phyloP scores from a whole-genome alignment of 192 early-diverging fungal species.

The Linnemannia schmuckeri region DNA sequence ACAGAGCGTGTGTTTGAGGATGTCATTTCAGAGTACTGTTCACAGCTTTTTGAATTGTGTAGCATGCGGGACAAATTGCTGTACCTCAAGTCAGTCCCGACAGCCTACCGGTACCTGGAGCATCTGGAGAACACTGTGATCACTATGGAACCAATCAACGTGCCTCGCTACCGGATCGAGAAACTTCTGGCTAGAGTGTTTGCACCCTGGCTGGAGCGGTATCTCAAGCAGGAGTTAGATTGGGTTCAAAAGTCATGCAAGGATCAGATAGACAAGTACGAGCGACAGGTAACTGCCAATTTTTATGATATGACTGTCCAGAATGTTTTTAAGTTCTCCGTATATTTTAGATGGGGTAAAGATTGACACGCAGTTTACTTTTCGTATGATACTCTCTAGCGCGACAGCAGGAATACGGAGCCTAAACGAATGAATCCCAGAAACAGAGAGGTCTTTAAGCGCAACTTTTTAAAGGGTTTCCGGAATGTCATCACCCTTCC shows the following conservation, averaged over 20 bases:
- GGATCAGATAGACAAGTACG: conserved; percentile 76
- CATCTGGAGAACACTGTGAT: conserved; percentile 65
- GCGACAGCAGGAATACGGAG: conserved; percentile 28
- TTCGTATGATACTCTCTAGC: not conserved
- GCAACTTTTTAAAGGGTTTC: conserved; percentile 68
- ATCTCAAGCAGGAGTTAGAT: conserved; percentile 76
- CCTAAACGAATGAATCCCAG: conserved; percentile 52
- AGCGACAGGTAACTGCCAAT: conserved; percentile 64
- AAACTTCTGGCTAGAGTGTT: conserved; percentile 71
- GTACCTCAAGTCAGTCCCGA: conserved; percentile 79
- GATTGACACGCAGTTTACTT: not conserved
- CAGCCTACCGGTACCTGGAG: conserved; percentile 68
- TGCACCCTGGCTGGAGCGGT: conserved; percentile 75
- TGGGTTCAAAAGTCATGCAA: conserved; percentile 70
- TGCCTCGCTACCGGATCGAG: conserved; percentile 59
- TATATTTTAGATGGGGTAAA: not conserved
- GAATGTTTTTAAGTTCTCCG: not conserved
- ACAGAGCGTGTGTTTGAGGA: conserved; percentile 87
- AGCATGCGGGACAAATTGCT: conserved; percentile 68
- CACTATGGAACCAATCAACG: conserved; percentile 57
- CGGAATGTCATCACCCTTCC: conserved; percentile 65
- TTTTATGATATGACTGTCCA: not conserved
- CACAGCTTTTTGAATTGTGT: conserved; percentile 72
- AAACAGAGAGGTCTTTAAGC: conserved; percentile 58
- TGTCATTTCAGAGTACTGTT: conserved; percentile 82